These are phyloP conservation scores for Wallacemonas sp. DNA, from an alignment of 208 protist genomes.

Conservation along the genomic window DNA sequence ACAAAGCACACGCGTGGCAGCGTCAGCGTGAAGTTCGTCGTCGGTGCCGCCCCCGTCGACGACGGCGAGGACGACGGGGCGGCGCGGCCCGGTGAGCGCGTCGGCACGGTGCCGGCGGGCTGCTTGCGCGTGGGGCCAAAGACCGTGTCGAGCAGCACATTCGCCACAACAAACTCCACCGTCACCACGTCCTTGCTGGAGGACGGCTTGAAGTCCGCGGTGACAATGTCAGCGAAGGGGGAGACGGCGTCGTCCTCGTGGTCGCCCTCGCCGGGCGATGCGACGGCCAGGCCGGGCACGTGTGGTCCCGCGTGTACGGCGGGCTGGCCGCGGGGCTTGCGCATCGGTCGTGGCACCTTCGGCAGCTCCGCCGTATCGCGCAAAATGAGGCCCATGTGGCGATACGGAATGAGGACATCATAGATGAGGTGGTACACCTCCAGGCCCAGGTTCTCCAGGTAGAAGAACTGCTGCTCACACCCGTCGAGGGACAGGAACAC, in stretches of 20 bases:
- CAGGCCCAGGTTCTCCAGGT: conserved; percentile 2
- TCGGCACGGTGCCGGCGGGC: no score
- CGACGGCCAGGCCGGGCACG: neutral
- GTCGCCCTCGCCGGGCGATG: neutral
- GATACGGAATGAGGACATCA: conserved; percentile 16
- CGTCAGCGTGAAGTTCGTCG: conserved; percentile 2
- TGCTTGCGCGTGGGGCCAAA: neutral
- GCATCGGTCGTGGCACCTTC: neutral
- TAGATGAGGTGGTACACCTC: conserved; percentile 14
- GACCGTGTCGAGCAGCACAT: conserved; percentile 6
- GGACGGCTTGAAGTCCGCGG: conserved; percentile 5
- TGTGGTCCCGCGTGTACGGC: conserved; percentile 1
- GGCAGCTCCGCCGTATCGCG: conserved; percentile 10
- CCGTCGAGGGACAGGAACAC: conserved; percentile 15
- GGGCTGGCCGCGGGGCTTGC: neutral
- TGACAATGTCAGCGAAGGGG: conserved; percentile 10
- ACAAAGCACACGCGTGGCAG: conserved; percentile 4
- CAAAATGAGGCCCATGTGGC: conserved; percentile 6
- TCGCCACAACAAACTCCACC: conserved; percentile 5
- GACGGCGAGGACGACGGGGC: no score
- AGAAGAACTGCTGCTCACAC: conserved; percentile 14
- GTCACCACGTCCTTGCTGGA: conserved; percentile 14
- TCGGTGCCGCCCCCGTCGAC: no score
- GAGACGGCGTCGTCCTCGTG: neutral
- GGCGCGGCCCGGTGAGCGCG: no score